These are phyloP conservation scores for Inonotus obliquus DNA, from an alignment of 1,284 basidiomycete species.

Conservation along the genomic window DNA sequence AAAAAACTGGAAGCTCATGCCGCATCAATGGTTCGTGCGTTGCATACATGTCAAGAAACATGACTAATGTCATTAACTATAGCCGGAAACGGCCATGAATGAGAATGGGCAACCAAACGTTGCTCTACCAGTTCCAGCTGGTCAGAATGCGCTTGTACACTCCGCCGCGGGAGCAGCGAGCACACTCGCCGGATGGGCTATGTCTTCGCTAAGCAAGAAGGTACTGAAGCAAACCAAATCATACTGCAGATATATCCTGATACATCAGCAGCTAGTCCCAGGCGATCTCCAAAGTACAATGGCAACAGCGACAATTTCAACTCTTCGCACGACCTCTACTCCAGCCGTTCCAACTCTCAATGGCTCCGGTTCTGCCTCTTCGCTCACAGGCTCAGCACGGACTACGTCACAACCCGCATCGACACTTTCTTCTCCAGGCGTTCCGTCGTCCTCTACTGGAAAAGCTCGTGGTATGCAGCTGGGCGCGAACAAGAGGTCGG, in stretches of 20 bases:
- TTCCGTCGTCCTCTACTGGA: constrained; percentile 24
- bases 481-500: constrained; percentile 48
- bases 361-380: constrained; percentile 15
- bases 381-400: constrained; percentile 7
- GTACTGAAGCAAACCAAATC: constrained; percentile 30
- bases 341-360: constrained; percentile 25
- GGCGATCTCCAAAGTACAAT: constrained; percentile 71
- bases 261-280: constrained; percentile 49
- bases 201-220: constrained; percentile 80
- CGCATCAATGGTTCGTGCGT: constrained; percentile 62
- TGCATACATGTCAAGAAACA: not conserved
- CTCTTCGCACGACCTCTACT: constrained; percentile 37
- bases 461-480: constrained; percentile 65
- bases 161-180: constrained; percentile 88
- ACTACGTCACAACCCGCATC: constrained; percentile 7
- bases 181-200: constrained; percentile 91
- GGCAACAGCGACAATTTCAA: constrained; percentile 27
- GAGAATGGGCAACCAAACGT: constrained; percentile 34
- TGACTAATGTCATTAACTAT: not conserved
- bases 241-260: not conserved
- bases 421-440: constrained; percentile 17
- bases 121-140: constrained; percentile 33
- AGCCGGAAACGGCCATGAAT: constrained; percentile 66
- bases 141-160: constrained; percentile 65
- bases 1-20: constrained; percentile 80